phyloP scores from a whole-genome alignment of 2,329 filamentous ascomycete genomes.

The Cordyceps cicadae region DNA sequence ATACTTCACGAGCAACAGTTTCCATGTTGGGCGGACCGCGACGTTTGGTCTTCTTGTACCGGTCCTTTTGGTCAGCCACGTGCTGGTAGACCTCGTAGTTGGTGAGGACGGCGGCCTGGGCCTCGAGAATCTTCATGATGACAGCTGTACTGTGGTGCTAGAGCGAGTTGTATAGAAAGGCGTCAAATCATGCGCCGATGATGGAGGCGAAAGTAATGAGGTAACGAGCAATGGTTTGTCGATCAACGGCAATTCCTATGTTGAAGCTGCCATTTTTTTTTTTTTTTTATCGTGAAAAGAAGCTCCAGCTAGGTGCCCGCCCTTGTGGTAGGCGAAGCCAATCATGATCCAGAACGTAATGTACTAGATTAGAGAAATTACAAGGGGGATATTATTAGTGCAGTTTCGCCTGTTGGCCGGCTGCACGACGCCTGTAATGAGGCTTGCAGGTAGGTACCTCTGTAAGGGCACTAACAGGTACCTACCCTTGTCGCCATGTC shows the following conservation, averaged over 20 bases:
- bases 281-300: not conserved
- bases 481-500: too few species aligned
- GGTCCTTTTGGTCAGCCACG: constrained; percentile 46
- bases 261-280: constrained; percentile 6
- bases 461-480: too few species aligned
- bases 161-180: not conserved
- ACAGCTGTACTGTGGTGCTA: not conserved
- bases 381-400: too few species aligned
- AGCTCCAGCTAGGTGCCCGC: not conserved
- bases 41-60: constrained; percentile 42
- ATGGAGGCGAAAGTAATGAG: not conserved
- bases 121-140: constrained; percentile 61
- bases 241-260: not conserved
- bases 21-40: constrained; percentile 50
- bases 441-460: too few species aligned
- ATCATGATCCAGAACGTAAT: not conserved
- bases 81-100: constrained; percentile 68
- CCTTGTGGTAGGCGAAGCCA: not conserved
- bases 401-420: too few species aligned
- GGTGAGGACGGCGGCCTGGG: constrained; percentile 60
- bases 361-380: too few species aligned
- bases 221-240: not conserved
- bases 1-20: constrained; percentile 57
- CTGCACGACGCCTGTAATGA: too few species aligned
- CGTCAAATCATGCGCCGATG: not conserved